Conservation (phyloP, 2,329 filamentous ascomycete species). For the Sarocladium kiliense region DNA sequence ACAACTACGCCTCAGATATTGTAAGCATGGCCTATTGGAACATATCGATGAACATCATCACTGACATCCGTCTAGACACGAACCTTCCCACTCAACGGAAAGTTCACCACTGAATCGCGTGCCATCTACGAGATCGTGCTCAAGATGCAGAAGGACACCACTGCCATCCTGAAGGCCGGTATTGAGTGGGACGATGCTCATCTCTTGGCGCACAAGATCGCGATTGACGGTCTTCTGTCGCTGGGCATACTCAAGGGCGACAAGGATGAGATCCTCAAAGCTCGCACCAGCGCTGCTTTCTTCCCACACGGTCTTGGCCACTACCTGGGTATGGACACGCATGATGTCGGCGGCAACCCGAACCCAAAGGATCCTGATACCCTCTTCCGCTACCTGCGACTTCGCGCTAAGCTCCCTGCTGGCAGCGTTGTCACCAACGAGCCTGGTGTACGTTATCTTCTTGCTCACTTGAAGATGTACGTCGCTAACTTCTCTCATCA, state of each 20-base stretch:
- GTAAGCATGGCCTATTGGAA: slow-evolving; percentile 28
- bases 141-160: slow-evolving; percentile 79
- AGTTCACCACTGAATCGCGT: slow-evolving; percentile 63
- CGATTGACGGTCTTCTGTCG: slow-evolving; percentile 70
- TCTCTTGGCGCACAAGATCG: slow-evolving; percentile 70
- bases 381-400: slow-evolving; percentile 82
- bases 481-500: slow-evolving; percentile 20
- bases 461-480: not conserved
- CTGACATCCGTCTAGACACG: slow-evolving; percentile 53
- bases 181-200: slow-evolving; percentile 80
- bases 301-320: slow-evolving; percentile 89
- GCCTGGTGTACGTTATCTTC: slow-evolving; percentile 63
- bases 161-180: slow-evolving; percentile 65
- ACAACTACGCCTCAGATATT: slow-evolving; percentile 67
- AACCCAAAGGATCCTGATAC: slow-evolving; percentile 74
- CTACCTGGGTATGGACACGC: slow-evolving; percentile 88
- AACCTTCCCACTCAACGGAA: slow-evolving; percentile 75
- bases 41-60: not conserved
- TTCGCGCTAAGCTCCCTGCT: slow-evolving; percentile 68
- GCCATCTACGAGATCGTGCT: slow-evolving; percentile 80
- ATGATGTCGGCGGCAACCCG: slow-evolving; percentile 76
- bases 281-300: slow-evolving; percentile 81
- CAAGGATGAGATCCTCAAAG: slow-evolving; percentile 68
- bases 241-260: slow-evolving; percentile 69
- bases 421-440: slow-evolving; percentile 90